Percentiles rank a stretch among this genome's conserved stretches.
These are phyloP conservation scores for Boletus vinaceobasis DNA, from an alignment of 768 basidiomycete genomes.

Conservation along the genomic window DNA sequence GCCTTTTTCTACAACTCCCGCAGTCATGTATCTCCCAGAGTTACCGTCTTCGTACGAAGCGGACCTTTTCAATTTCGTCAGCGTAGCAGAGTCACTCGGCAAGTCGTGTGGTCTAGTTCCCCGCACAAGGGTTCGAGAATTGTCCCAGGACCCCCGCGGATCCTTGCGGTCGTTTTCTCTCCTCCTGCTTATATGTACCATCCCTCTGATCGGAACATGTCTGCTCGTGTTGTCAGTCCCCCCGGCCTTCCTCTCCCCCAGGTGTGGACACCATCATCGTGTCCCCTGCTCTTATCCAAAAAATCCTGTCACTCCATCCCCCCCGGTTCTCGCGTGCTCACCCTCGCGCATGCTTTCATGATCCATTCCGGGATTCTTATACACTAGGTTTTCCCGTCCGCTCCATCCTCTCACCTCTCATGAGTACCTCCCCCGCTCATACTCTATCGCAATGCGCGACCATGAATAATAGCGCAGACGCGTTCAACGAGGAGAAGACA, in stretches of 20 bases:
- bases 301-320: slow-evolving; percentile 1
- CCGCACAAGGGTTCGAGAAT: slow-evolving; percentile 28
- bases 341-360: slow-evolving; percentile 14
- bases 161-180: slow-evolving; percentile 18
- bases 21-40: slow-evolving; percentile 11
- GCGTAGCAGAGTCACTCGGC: neutral
- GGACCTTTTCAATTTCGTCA: slow-evolving; percentile 8
- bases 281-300: slow-evolving; percentile 3
- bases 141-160: slow-evolving; percentile 32
- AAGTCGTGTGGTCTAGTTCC: slow-evolving; percentile 22
- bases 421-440: slow-evolving; percentile 27
- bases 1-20: slow-evolving; percentile 9
- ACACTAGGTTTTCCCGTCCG: slow-evolving; percentile 1
- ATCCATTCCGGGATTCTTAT: slow-evolving; percentile 15
- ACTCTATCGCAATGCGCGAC: slow-evolving; percentile 32
- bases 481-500: slow-evolving; percentile 24
- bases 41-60: slow-evolving; percentile 6
- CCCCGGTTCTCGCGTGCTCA: slow-evolving; percentile 12
- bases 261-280: slow-evolving; percentile 9
- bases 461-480: slow-evolving; percentile 27
- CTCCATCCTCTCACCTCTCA: slow-evolving; percentile 15
- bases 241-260: slow-evolving; percentile 5
- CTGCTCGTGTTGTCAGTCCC: slow-evolving; percentile 5
- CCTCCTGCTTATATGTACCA: slow-evolving; percentile 24
- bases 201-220: slow-evolving; percentile 17